Evolutionary conservation across 169 alveolate species (phyloP).

Genomic region (Sarcocystis neurona): DNA sequence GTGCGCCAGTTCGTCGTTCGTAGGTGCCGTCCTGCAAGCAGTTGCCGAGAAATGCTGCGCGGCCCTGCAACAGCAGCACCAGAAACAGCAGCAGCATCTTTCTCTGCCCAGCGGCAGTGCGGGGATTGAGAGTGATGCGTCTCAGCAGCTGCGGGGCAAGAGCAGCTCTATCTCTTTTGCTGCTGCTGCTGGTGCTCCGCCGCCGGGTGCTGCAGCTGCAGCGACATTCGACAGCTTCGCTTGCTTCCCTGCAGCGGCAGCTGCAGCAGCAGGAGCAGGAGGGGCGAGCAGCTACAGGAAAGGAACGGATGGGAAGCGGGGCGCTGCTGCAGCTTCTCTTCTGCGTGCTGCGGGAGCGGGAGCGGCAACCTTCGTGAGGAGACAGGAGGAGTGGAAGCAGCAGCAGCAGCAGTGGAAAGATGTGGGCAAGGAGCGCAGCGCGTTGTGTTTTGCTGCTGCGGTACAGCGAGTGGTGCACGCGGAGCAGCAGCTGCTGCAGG

Average conservation of each 20-base stretch:
- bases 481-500: slow-evolving; percentile 30
- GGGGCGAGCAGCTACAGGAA: too few species aligned
- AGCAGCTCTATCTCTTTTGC: too few species aligned
- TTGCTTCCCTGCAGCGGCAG: too few species aligned
- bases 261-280: too few species aligned
- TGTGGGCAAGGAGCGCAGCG: too few species aligned
- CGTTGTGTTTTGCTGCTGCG: too few species aligned
- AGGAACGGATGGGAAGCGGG: background rate
- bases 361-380: background rate
- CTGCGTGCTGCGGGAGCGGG: background rate
- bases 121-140: too few species aligned
- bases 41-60: background rate
- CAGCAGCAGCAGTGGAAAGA: background rate
- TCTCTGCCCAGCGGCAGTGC: too few species aligned
- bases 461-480: slow-evolving; percentile 24
- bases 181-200: background rate
- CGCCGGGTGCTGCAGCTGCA: background rate
- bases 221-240: background rate
- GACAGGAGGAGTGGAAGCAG: background rate
- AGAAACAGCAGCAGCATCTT: too few species aligned
- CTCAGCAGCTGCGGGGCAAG: too few species aligned
- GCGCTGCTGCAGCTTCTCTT: slow-evolving; percentile 18
- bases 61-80: too few species aligned
- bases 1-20: slow-evolving; percentile 40
- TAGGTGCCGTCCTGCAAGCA: slow-evolving; percentile 17